phyloP scores from a whole-genome alignment of 73 alveolate species.

The Paramecium tetraurelia region DNA sequence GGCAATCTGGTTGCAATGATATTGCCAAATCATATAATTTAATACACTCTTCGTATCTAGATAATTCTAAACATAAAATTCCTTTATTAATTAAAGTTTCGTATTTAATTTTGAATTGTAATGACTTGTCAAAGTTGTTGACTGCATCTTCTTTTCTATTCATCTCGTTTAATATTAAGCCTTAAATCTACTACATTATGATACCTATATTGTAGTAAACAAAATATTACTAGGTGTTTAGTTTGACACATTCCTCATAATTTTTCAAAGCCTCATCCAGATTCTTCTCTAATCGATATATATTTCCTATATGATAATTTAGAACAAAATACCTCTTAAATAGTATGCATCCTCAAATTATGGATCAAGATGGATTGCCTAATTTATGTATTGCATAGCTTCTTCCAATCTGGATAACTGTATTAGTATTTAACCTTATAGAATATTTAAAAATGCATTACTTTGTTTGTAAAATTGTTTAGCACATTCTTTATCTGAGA shows the following conservation, averaged over 20 bases:
- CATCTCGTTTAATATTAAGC: background rate
- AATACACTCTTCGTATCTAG: background rate
- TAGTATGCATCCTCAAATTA: background rate
- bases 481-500: background rate
- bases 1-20: background rate
- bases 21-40: background rate
- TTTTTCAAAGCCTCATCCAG: background rate
- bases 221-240: background rate
- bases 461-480: background rate
- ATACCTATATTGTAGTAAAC: background rate
- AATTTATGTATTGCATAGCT: background rate
- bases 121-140: background rate
- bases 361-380: background rate
- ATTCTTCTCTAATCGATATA: background rate
- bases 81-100: conserved; percentile 12
- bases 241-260: background rate
- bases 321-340: background rate
- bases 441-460: background rate
- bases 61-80: background rate
- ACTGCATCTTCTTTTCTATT: background rate
- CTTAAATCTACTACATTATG: background rate
- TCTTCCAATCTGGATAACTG: background rate
- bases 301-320: background rate
- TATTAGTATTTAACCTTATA: background rate
- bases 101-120: background rate